Conservation (phyloP, 2,329 filamentous ascomycete species). For the Lasiodiplodia sp. region DNA sequence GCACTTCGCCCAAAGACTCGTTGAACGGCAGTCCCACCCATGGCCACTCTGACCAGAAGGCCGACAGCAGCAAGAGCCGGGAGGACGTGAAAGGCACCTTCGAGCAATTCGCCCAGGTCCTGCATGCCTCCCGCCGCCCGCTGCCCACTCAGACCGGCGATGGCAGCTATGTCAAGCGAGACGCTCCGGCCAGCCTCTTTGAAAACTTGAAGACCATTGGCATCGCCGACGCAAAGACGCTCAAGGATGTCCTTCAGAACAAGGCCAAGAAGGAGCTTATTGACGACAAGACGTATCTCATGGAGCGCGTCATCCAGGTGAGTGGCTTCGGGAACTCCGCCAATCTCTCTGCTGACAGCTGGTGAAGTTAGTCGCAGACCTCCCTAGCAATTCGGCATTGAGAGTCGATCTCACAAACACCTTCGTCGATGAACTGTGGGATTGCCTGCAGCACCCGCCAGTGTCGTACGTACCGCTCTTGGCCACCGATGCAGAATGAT, state of each 20-base stretch:
- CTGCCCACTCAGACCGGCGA: conserved; percentile 32
- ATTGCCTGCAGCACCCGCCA: conserved; percentile 34
- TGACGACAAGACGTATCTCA: conserved; percentile 80
- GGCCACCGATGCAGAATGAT: background rate
- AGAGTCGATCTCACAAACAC: conserved; percentile 34
- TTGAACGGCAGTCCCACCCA: background rate
- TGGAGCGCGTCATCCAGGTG: conserved; percentile 73
- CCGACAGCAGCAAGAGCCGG: conserved; percentile 19
- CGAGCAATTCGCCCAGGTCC: conserved; percentile 32
- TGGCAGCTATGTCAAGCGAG: conserved; percentile 47
- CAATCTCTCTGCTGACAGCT: background rate
- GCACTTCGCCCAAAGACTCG: conserved; percentile 27
- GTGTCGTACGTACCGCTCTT: conserved; percentile 29
- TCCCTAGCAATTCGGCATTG: conserved; percentile 30
- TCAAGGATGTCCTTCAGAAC: conserved; percentile 65
- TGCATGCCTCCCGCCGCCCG: conserved; percentile 34
- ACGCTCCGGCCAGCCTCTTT: conserved; percentile 58
- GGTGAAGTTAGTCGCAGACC: conserved; percentile 22
- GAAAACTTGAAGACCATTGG: conserved; percentile 66
- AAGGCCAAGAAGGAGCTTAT: conserved; percentile 70
- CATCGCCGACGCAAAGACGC: conserved; percentile 50
- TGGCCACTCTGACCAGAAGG: conserved; percentile 35
- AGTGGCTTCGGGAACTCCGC: conserved; percentile 12
- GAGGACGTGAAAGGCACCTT: conserved; percentile 31
- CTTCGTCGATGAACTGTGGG: conserved; percentile 34